Evolutionary conservation across 768 basidiomycete genomes (phyloP).

Genomic region (Macrolepiota albuminosa): DNA sequence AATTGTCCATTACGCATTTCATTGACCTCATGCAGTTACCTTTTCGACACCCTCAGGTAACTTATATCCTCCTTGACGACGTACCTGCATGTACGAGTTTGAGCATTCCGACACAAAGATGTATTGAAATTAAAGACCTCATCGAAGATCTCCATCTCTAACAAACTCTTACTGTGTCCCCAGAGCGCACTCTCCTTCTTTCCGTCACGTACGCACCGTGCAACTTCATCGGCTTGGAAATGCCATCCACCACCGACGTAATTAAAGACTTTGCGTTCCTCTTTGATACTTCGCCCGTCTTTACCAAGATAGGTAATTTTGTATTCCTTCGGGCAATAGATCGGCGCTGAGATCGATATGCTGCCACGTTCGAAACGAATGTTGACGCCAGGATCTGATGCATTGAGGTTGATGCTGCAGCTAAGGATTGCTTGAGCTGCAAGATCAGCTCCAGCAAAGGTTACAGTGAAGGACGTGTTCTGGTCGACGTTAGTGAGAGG

Average conservation of each 20-base stretch:
- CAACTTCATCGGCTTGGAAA: conserved; percentile 88
- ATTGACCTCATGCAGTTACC: conserved; percentile 18
- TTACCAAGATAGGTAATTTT: conserved; percentile 57
- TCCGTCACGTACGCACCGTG: conserved; percentile 67
- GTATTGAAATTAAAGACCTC: conserved; percentile 44
- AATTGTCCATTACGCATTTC: not conserved
- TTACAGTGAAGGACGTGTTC: conserved; percentile 70
- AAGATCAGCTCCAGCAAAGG: conserved; percentile 55
- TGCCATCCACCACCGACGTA: conserved; percentile 73
- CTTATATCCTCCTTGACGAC: conserved; percentile 61
- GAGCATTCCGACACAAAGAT: not conserved
- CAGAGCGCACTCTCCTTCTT: conserved; percentile 71
- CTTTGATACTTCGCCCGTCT: conserved; percentile 40
- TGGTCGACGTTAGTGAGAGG: conserved; percentile 74
- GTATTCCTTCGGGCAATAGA: conserved; percentile 63
- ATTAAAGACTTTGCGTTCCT: conserved; percentile 55
- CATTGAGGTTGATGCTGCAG: conserved; percentile 56
- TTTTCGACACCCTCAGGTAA: conserved; percentile 64
- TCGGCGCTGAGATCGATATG: conserved; percentile 59
- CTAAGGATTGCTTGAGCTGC: conserved; percentile 69
- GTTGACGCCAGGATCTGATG: conserved; percentile 46
- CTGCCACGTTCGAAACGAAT: conserved; percentile 75
- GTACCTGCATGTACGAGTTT: conserved; percentile 36
- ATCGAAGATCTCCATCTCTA: conserved; percentile 85
- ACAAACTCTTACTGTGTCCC: conserved; percentile 73